Evolutionary conservation across 2,329 filamentous ascomycete species (phyloP), one percentile per base, ranked within the genome.

Genomic region (Ophiostoma sp.): DNA sequence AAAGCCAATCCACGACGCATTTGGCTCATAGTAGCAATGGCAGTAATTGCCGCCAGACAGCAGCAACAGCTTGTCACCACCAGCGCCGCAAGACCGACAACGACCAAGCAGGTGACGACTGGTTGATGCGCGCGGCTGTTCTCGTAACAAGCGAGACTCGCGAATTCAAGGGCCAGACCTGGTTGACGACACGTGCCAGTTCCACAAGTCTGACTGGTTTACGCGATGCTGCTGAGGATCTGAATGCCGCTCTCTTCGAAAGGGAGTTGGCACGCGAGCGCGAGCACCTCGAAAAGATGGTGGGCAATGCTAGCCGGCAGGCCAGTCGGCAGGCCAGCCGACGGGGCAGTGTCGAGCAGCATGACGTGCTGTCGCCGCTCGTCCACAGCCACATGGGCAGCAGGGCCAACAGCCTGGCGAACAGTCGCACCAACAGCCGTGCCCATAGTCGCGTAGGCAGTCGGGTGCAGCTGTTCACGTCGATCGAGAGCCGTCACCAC

Each of bases 161-260:
- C 70, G 89, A 91, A 76, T 88, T 82, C 75, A 90, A 90, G 78
- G 89, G 89, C 17, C 88, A 91, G 77, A 80, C 85, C 17, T 91
- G 89, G 89, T 83, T 91, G 27, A 81, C 86, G n/a, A 86, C 87
- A 33, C 83, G 87, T 66, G 86, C 85, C 69, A 89, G 87, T 76
- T 89, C 87, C 1, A 90, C 87, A 10, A 89, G 85, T 75, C 81
- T 90, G 23, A 79, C 83, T 0, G 85, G 82, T 33, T 78, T 83
- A 76, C 80, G 79, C 8, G 83, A 86, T 44, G 80, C 80, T 3
- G 85, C 86, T 4, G 84, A 87, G 54, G 83, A 84, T 72, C 68
- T 71, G 13, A 52, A 60, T 27, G 71, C 65, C 5, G 74, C 75
- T 23, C 82, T 80, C 13, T 81, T 85, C 71, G 83, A 87, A 74